Evolutionary conservation across 2,329 filamentous ascomycete genomes (phyloP), one percentile per base, ranked within the genome.

Genomic region (Calonectria ilicicola): DNA sequence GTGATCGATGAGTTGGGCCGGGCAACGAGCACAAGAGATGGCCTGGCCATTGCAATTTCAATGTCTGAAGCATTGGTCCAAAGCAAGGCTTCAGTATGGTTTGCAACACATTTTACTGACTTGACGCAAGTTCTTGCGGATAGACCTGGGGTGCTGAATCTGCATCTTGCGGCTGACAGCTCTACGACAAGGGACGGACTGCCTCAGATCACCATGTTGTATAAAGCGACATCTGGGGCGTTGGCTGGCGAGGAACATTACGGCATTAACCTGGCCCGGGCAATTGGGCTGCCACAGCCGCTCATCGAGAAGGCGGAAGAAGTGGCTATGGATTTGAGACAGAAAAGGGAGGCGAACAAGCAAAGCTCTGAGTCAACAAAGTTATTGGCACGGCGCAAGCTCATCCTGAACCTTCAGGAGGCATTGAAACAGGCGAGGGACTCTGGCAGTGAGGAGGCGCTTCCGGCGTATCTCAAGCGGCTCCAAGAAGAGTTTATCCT

Each of bases 1-100:
- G 94, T 99, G 62, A 91, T 99, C 63, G 97, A 99, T 78, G 97
- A 99, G 80, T 89, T 99, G 4, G 96, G 97, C 0, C 91, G 97
- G 32, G 96, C 95, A 1, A 99, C 97, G 0, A 97, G 95, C 80
- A 96, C 94, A 0, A 89, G 92, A 27, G 97, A 99, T 80, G 97
- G 97, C 0, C 86, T 98, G 1, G 93, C 95, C 0, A 97, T 99
- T 79, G 95, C 97, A 1, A 88, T 98, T 62, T 94, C 96, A 2
- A 95, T 98, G 80, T 93, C 96, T 0, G 97, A 98, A 85, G 94
- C 94, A 0, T 87, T 99, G 4, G 90, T 98, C 5, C 90, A 95
- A 72, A 97, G 91, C 77, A 89, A 91, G 72, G 93, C 95, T 0
- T 88, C 94, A 0, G 91, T 98, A 0, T 98, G 95, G 92, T 99